These are phyloP conservation scores for Aspergillus ruber DNA, from an alignment of 2,329 filamentous ascomycete species.

Conservation along the genomic window DNA sequence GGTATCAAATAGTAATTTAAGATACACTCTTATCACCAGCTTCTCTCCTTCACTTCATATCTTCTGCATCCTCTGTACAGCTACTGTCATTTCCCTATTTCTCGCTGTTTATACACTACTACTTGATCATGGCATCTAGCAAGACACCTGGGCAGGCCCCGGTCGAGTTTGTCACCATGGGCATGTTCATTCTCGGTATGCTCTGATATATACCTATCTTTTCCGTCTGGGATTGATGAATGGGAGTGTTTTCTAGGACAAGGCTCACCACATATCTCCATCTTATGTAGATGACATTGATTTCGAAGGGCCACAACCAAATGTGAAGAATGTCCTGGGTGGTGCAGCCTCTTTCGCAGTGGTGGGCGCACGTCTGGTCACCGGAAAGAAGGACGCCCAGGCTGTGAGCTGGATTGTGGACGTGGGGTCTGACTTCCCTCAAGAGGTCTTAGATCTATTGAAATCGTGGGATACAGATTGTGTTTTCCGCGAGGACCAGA, in stretches of 20 bases:
- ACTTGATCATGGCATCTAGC: constrained; percentile 12
- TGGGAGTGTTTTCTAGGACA: constrained; percentile 7
- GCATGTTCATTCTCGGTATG: constrained; percentile 59
- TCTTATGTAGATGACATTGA: constrained; percentile 74
- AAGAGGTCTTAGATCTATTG: constrained; percentile 57
- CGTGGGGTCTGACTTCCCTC: constrained; percentile 78
- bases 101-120: background rate
- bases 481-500: constrained; percentile 58
- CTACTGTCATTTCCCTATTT: background rate
- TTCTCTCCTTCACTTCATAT: background rate
- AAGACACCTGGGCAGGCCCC: constrained; percentile 1
- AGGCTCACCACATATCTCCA: constrained; percentile 3
- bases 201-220: constrained; percentile 1
- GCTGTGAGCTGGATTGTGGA: constrained; percentile 88
- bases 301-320: constrained; percentile 62
- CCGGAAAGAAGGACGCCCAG: constrained; percentile 58
- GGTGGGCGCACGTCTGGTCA: constrained; percentile 81
- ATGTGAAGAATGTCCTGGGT: constrained; percentile 71
- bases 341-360: constrained; percentile 84
- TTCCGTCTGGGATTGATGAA: constrained; percentile 2
- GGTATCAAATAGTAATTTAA: constrained; percentile 10
- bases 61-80: background rate
- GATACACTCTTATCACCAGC: background rate
- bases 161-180: constrained; percentile 54
- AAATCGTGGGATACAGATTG: constrained; percentile 69